Evolutionary conservation across 1,284 basidiomycete genomes (phyloP).

Genomic region (Heterobasidion occidentale): DNA sequence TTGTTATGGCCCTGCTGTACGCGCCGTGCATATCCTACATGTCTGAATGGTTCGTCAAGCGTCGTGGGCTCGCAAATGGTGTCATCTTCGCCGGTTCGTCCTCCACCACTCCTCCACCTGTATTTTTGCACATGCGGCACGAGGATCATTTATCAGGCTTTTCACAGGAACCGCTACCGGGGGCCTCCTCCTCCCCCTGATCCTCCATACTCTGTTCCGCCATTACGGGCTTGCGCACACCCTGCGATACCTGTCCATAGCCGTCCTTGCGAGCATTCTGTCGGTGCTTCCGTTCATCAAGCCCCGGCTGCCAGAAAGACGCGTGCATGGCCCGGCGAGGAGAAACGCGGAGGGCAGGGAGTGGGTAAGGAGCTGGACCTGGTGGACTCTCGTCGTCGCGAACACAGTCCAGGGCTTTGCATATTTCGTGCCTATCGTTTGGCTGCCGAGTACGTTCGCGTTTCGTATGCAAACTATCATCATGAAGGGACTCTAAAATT

Average conservation of each 20-base stretch:
- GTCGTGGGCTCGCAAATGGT: constrained; percentile 32
- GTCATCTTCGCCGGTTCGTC: constrained; percentile 30
- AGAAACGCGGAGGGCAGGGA: constrained; percentile 6
- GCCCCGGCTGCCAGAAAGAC: constrained; percentile 23
- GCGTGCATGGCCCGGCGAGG: constrained; percentile 15
- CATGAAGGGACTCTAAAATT: neutral
- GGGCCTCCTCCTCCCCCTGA: constrained; percentile 25
- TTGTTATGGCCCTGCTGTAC: constrained; percentile 24
- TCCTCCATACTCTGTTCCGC: constrained; percentile 21
- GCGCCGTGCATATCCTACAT: constrained; percentile 27
- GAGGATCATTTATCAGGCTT: too few species aligned
- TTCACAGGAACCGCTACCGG: constrained; percentile 25
- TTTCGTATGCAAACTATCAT: too few species aligned
- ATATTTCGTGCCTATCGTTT: constrained; percentile 26
- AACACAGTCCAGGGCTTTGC: constrained; percentile 26
- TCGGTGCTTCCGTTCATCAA: constrained; percentile 23
- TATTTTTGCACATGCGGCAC: neutral
- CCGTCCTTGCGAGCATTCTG: constrained; percentile 15
- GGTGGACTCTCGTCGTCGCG: constrained; percentile 23
- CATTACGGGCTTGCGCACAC: constrained; percentile 19
- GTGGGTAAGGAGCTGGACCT: constrained; percentile 19
- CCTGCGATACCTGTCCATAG: constrained; percentile 22
- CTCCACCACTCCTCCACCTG: neutral
- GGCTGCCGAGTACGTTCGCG: constrained; percentile 21
- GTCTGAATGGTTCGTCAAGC: constrained; percentile 34